Base-by-base conservation (phyloP, 2,329 filamentous ascomycete species). In the Calcarisporium arbuscula region DNA sequence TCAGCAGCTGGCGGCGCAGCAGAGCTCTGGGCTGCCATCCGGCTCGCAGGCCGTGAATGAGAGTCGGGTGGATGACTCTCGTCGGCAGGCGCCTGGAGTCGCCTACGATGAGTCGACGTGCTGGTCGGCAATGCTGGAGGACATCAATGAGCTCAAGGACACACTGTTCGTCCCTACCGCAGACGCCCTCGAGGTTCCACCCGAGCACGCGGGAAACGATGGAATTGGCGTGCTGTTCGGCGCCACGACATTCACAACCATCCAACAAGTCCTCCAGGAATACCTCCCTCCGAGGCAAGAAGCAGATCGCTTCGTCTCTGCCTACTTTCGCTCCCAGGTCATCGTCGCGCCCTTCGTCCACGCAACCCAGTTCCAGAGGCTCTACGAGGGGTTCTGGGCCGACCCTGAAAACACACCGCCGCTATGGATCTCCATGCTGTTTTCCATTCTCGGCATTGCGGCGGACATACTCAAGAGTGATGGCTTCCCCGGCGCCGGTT, bases 351-450 rank as follows among this genome's bases (percentile, higher is more conserved):
- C 61, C 5, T 58, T 64, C 38, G 45, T 68, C 17, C 65, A 68
- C 38, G 47, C 52, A 4, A 54, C 51, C 19, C 59, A 70, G 45
- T 74, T 74, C 36, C 61, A 65, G 43, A 57, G 67, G 4, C 60
- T 64, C 23, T 72, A 71, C 44, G 61, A 65, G 26, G 56, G 54
- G 5, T 70, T 73, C 42, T 72, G 69, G 68, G 43, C 45, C 17
- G 47, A 58, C 4, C 62, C 67, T 1, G 44, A 51, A 5, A 50
- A 52, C 1, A 53, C 61, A 4, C 62, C 60, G 40, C 50, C 68
- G 9, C 53, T 72, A 18, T 74, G 70, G 70, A 53, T 70, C 28
- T 71, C 68, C 43, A 64, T 69, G 25, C 52, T 73, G 31, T 67
- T 68, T 38, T 70, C 67, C 6, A 60, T 71, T 29, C 43, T 73